Evolutionary conservation across 2,329 filamentous ascomycete species (phyloP), one percentile per base, ranked within the genome.

Genomic region (Paraconiothyrium brasiliense): DNA sequence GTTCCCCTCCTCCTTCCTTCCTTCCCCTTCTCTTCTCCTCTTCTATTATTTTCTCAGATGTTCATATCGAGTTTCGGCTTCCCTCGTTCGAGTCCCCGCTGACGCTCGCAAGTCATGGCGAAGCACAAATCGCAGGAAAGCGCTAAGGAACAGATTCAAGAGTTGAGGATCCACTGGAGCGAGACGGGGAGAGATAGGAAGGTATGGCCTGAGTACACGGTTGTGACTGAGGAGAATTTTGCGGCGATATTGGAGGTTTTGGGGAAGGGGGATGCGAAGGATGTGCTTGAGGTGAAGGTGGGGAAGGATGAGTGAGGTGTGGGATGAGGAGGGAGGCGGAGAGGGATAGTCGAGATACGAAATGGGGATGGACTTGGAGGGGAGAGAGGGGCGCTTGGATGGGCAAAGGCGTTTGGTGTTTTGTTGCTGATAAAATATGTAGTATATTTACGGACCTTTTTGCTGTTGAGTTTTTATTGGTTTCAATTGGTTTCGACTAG

Each of bases 181-280:
- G 67, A 62, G 16, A 65, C 65, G 49, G 68, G 60, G 9, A 63
- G 74, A 14, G 76, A 78, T 27, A 57, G 61, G 24, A 77, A 73
- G 35, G 66, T 73, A 3, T 78, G 74, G 75, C 76, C 75, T 3
- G 73, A 78, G 56, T 74, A 72, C 22, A 78, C 76, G 6, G 59
- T 76, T 9, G 51, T 78, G 51, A 77, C 73, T 22, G 72, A 77
- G 11, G 68, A 69, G 52, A 78, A 78, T 50, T 63, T 73, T 6
- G 43, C 49, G 3, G 74, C 73, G 13, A 54, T 77, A 13, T 8
- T 76, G 48, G 72, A 75, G 67, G 11, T 76, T 67, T 34, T 78
- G 54, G 69, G 67, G 65, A 13, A 64, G 41, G 68, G 68, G 20
- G 63, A 57, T 0, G 68, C 64, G 44, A 73, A 65, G 61, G 76